These are phyloP conservation scores for Clonostachys byssicola DNA, from an alignment of 2,329 filamentous ascomycete genomes.

Conservation along the genomic window DNA sequence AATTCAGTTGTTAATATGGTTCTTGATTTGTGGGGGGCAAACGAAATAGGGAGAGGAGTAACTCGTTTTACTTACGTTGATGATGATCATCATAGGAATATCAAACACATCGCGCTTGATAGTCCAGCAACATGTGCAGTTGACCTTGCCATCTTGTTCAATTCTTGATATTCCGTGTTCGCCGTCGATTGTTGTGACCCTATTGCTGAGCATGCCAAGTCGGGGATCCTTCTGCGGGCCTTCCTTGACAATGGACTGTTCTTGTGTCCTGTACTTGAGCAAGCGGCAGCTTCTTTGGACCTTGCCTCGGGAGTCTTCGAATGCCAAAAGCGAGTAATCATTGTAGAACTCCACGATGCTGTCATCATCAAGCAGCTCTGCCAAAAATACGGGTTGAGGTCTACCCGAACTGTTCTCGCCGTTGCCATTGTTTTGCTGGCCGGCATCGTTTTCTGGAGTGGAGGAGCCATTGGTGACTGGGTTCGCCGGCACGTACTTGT, in stretches of 20 bases:
- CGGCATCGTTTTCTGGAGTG: neutral
- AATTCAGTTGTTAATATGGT: neutral
- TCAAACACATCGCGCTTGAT: slow-evolving; percentile 97
- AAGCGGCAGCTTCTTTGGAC: slow-evolving; percentile 81
- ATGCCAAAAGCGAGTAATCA: slow-evolving; percentile 88
- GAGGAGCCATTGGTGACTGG: slow-evolving; percentile 8
- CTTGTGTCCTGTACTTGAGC: slow-evolving; percentile 82
- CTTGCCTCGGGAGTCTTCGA: slow-evolving; percentile 82
- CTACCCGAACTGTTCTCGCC: slow-evolving; percentile 47
- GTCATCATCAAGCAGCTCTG: slow-evolving; percentile 90
- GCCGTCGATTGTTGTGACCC: slow-evolving; percentile 60
- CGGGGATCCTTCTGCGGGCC: slow-evolving; percentile 39
- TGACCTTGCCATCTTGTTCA: slow-evolving; percentile 84
- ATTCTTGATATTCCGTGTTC: slow-evolving; percentile 79
- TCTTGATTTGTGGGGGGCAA: neutral
- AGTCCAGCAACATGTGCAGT: slow-evolving; percentile 95
- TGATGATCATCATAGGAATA: slow-evolving; percentile 97
- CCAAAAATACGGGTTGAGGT: slow-evolving; percentile 79
- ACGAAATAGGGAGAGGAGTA: neutral
- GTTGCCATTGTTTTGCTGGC: slow-evolving; percentile 34
- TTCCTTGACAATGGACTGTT: slow-evolving; percentile 39
- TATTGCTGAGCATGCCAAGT: slow-evolving; percentile 48
- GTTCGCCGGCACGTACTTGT: slow-evolving; percentile 80
- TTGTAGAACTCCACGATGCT: slow-evolving; percentile 94
- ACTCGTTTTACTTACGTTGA: slow-evolving; percentile 71